These are phyloP conservation scores for Rhodomyrtus tomentosa DNA, from an alignment of 345 rosid species.

Conservation along the genomic window DNA sequence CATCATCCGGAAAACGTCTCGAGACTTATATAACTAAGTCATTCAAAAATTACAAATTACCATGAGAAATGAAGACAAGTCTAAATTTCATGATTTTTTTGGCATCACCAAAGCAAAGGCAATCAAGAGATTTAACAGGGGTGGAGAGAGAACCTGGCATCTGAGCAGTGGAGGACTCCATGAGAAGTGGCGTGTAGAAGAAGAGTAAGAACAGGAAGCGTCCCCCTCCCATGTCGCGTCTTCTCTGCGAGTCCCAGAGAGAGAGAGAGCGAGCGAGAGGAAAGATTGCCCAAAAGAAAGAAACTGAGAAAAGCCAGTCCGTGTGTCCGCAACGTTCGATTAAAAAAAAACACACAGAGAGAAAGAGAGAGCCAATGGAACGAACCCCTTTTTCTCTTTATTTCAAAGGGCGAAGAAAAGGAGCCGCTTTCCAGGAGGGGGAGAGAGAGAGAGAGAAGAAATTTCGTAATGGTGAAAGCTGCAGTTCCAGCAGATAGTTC, in stretches of 20 bases:
- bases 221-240: conserved; percentile 35
- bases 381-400: background rate
- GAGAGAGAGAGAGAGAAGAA: background rate
- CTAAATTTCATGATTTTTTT: background rate
- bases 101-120: background rate
- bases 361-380: background rate
- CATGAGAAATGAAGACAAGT: background rate
- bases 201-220: conserved; percentile 10
- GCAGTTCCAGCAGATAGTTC: background rate
- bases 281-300: background rate
- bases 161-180: conserved; percentile 42
- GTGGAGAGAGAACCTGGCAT: conserved; percentile 34
- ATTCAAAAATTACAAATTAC: background rate
- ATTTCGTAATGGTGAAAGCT: background rate
- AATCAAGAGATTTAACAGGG: background rate
- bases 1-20: background rate
- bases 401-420: background rate
- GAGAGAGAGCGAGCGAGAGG: background rate
- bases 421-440: background rate
- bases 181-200: conserved; percentile 21
- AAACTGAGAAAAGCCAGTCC: background rate
- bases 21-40: background rate
- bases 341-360: background rate
- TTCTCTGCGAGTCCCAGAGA: background rate
- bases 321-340: background rate